Evolutionary conservation across 139 green algal species (phyloP), one percentile per base, ranked within the genome.

Genomic region (Chlorella sp.): DNA sequence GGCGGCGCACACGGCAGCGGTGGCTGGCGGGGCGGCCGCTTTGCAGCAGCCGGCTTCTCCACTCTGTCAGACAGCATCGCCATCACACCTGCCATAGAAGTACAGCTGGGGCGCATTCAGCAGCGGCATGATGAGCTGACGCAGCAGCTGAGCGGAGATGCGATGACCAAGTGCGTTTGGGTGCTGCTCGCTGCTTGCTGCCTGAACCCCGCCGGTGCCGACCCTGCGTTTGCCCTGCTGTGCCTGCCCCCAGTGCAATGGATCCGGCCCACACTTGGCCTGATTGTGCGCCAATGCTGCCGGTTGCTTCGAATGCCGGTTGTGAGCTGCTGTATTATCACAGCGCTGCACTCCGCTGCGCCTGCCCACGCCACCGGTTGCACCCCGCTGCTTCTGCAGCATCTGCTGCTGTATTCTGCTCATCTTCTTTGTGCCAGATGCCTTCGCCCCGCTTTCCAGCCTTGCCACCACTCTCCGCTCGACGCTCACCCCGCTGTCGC

Each of bases 111-210:
- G 11, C 30, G 53, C 26, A 86, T 93, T 14, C 75, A 22, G 12
- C 66, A 90, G 79, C 91, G 83, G 11, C 91, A 92, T n/a, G 91
- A 32, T 2, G 42, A 89, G 28, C 66, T 93, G 57, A 75, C 89
- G 28, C 30, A 86, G 66, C 88, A 92, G 86, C 66, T 92, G 39
- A 82, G 71, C 40, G 85, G 85, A n/a, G 85, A 89, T 73, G 85
- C 69, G 30, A 81, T 89, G 71, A 73, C 40, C 14, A 68, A 75
- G 66, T 79, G 83, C 39, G 64, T 42, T 22, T 57, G 3, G 24
- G 5, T 60, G n/a, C 15, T 71, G 57, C 78, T 1, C 78, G 34
- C 3, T 14, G 40, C 39, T 64, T 64, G 34, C 60, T 30, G 18
- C 18, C 3, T 60, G 1, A 61, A 48, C 68, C 34, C 28, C 68